Base-by-base conservation (phyloP, 129 eudicot species). In the Cynara cardunculus region DNA sequence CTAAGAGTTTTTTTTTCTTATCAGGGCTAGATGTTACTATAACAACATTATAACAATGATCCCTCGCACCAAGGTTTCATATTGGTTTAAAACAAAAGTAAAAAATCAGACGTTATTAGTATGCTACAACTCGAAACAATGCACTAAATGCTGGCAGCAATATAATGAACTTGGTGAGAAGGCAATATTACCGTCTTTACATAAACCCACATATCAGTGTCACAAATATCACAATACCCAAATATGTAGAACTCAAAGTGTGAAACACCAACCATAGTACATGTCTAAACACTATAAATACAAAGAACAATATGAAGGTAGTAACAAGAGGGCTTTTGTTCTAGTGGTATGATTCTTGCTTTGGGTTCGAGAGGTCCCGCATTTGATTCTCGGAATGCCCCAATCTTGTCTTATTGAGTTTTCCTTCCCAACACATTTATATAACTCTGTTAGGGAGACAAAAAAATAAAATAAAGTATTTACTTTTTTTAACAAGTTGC, bases 261-360 rank as follows among this genome's bases (percentile, higher is more conserved):
- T 53, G 24, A 19, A 18, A 53, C 64, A 53, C 64, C 64, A 18
- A 18, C 21, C 24, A 53, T 53, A 53, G 22, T 53, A 53, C 22
- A 18, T 53, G 21, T 16, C n/a, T 56, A 56, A 56, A 49, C 62
- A 49, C 62, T 49, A 49, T 16, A 49, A 49, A 56, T 56, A 56
- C 24, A 56, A 56, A 56, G 24, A 56, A 56, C 22, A 4, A 56
- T 6, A 56, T 56, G 10, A 56, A 56, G 65, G 25, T 56, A 56
- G 65, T 56, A 56, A 56, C 65, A 56, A 56, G 3, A 56, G 19
- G 65, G 96, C 98, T 86, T 91, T 94, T 94, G 98, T 97, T 94
- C 95, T 94, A 94, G 97, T 92, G 97, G 98, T 94, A 94, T 92
- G 98, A 94, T 94, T 94, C 97, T 92, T 96, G 99, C 99, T 94